Percentiles rank a stretch among this genome's conserved stretches.
These are phyloP conservation scores for Crithidia brevicula DNA, from an alignment of 208 protist species.

Conservation along the genomic window DNA sequence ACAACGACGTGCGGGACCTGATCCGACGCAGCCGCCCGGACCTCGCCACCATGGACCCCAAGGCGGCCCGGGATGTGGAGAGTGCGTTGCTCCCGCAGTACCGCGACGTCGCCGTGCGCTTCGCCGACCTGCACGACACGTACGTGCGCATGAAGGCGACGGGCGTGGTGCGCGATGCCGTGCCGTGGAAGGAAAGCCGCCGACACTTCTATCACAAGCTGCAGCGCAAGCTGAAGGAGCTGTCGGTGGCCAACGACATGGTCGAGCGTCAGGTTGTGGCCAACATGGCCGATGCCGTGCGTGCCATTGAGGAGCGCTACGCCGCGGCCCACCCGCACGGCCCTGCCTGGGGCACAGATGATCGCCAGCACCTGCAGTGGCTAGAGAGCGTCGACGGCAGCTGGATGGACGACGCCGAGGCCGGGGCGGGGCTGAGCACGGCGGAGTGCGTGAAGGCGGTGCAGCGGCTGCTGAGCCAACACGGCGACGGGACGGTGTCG, in stretches of 20 bases:
- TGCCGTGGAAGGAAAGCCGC: constrained; percentile 93
- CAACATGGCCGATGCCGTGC: constrained; percentile 45
- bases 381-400: constrained; percentile 32
- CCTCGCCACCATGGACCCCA: constrained; percentile 46
- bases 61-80: constrained; percentile 51
- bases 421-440: not conserved
- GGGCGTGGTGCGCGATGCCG: constrained; percentile 86
- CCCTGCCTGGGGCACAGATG: constrained; percentile 45
- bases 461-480: constrained; percentile 25
- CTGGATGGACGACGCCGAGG: constrained; percentile 10
- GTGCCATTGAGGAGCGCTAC: constrained; percentile 50
- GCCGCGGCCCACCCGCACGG: constrained; percentile 29
- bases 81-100: constrained; percentile 88
- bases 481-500: constrained; percentile 13
- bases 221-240: constrained; percentile 87
- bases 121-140: constrained; percentile 97
- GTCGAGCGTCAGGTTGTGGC: constrained; percentile 37
- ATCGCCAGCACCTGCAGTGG: constrained; percentile 52
- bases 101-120: constrained; percentile 94
- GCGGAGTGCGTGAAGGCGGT: constrained; percentile 17
- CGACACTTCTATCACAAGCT: constrained; percentile 94
- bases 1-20: constrained; percentile 86
- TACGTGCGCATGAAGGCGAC: constrained; percentile 96
- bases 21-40: constrained; percentile 91
- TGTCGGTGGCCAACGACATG: constrained; percentile 64